Percentiles rank a stretch among this genome's conserved stretches.
These are phyloP conservation scores for Peronosclerospora sorghi DNA, from an alignment of 352 stramenopile genomes.

Conservation along the genomic window DNA sequence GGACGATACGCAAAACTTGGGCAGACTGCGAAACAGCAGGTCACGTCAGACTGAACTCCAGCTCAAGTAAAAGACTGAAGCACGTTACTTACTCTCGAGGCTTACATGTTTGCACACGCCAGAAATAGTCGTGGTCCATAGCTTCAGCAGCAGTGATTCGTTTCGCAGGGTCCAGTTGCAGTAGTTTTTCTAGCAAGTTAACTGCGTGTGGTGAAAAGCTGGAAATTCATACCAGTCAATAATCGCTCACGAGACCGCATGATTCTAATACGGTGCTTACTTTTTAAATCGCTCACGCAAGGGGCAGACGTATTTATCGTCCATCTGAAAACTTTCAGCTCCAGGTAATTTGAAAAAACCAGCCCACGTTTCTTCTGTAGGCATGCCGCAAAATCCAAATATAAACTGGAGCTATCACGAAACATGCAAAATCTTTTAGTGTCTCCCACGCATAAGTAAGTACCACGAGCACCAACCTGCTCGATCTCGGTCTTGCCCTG, in stretches of 20 bases:
- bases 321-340: slow-evolving; percentile 50
- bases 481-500: slow-evolving; percentile 78
- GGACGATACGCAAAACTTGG: slow-evolving; percentile 77
- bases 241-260: not conserved
- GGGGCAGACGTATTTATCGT: slow-evolving; percentile 70
- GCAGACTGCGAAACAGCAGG: slow-evolving; percentile 31
- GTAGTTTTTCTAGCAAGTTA: slow-evolving; percentile 88
- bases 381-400: slow-evolving; percentile 65
- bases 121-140: slow-evolving; percentile 96
- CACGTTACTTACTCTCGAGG: slow-evolving; percentile 51
- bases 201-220: slow-evolving; percentile 72
- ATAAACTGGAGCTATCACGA: slow-evolving; percentile 52
- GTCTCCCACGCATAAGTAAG: not conserved
- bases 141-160: slow-evolving; percentile 90
- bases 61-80: not conserved
- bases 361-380: slow-evolving; percentile 73
- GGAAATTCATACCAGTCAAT: slow-evolving; percentile 1
- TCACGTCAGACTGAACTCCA: slow-evolving; percentile 2
- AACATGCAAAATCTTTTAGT: slow-evolving; percentile 1
- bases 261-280: slow-evolving; percentile 19
- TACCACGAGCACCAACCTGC: slow-evolving; percentile 30
- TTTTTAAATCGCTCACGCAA: slow-evolving; percentile 74
- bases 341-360: slow-evolving; percentile 65
- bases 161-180: slow-evolving; percentile 91
- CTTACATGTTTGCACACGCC: slow-evolving; percentile 78